These are phyloP conservation scores for Microbotryum lychnidis-dioicae DNA, from an alignment of 1,284 basidiomycete species.

Conservation along the genomic window DNA sequence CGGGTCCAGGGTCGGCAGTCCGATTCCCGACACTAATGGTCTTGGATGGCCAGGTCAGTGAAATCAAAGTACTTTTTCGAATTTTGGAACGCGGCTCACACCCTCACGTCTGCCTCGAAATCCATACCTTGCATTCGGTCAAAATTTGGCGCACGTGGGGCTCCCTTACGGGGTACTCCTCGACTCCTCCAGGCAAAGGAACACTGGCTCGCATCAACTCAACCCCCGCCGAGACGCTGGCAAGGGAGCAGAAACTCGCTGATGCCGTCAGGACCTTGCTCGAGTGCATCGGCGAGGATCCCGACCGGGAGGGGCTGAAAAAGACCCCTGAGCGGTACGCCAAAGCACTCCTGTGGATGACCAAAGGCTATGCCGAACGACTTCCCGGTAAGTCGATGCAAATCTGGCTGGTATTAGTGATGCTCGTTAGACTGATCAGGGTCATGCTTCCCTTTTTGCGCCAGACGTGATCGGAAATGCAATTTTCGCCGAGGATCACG, in stretches of 20 bases:
- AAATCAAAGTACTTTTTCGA: not conserved
- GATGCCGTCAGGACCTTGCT: conserved; percentile 83
- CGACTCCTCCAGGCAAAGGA: conserved; percentile 61
- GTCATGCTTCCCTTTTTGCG: not conserved
- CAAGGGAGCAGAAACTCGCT: conserved; percentile 67
- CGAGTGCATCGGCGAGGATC: conserved; percentile 97
- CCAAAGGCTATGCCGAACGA: conserved; percentile 93
- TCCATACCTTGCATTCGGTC: not conserved
- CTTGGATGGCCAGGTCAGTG: conserved; percentile 83
- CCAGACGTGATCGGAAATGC: conserved; percentile 97
- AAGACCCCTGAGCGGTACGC: conserved; percentile 94
- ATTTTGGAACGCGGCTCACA: conserved; percentile 7
- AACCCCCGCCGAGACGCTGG: conserved; percentile 60
- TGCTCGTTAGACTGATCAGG: not conserved
- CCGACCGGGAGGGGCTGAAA: conserved; percentile 80
- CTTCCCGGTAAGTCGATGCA: conserved; percentile 56
- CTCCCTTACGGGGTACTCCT: not conserved
- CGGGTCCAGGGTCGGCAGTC: conserved; percentile 18
- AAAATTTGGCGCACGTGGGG: not conserved
- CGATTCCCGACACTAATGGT: conserved; percentile 48
- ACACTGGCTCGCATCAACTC: conserved; percentile 75
- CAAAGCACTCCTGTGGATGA: conserved; percentile 98
- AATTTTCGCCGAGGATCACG: conserved; percentile 97
- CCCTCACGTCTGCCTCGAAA: not conserved
- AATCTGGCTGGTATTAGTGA: not conserved